Conservation (phyloP, 495 filamentous ascomycete genomes). For the Sphaerosporella brunnea region DNA sequence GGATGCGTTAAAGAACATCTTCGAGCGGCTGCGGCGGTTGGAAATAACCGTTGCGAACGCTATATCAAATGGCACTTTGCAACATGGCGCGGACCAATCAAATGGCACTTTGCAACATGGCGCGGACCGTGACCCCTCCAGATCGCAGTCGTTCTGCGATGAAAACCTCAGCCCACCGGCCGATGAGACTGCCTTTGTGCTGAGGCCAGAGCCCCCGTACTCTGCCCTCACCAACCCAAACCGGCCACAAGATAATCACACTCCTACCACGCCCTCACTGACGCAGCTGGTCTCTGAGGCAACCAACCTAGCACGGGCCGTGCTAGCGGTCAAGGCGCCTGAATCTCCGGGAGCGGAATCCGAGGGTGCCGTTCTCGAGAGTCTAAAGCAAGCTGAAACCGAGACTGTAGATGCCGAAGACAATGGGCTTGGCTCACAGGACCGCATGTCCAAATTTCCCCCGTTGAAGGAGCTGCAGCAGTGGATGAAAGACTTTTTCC, state of each 20-base stretch:
- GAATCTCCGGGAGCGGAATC: not conserved
- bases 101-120: not conserved
- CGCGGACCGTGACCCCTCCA: not conserved
- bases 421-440: no score
- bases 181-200: not conserved
- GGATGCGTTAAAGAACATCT: not conserved
- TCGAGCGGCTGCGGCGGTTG: not conserved
- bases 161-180: not conserved
- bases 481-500: not conserved
- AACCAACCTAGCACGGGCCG: not conserved
- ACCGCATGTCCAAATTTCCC: no score
- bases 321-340: not conserved
- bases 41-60: not conserved
- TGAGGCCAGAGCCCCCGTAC: no score
- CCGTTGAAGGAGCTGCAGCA: no score
- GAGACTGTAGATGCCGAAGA: not conserved
- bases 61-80: not conserved
- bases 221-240: no score
- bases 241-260: not conserved
- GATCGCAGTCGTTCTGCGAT: no score
- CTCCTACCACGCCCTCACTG: not conserved
- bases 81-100: not conserved
- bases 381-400: not conserved
- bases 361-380: not conserved
- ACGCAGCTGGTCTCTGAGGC: conserved; percentile 2